Evolutionary conservation across 371 early-diverging fungal genomes (phyloP), one percentile per base, ranked within the genome.

Genomic region (Syncephalis plumigaleata): DNA sequence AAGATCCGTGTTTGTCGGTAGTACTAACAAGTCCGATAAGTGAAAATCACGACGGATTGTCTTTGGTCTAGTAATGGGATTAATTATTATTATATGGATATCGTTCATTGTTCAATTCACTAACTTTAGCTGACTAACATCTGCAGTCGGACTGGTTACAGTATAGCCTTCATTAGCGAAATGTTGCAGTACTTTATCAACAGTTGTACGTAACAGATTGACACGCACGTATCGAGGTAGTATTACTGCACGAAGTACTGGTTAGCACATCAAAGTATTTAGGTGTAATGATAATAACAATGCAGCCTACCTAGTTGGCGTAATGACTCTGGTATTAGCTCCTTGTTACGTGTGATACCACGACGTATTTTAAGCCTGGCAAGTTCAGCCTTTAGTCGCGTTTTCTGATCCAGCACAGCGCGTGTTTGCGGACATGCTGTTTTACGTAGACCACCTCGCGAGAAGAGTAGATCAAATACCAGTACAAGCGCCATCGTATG

Each of bases 381-480:
- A 48, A 91, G 65, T 57, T 84, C 87, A 2, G 79, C 75, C 23
- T 71, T 69, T 40, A 93, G 70, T 42, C 77, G 55, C 9, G 70
- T 61, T 50, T 78, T 70, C 55, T 87, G 83, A 31, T 67, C 66
- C 46, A 70, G 56, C 2, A 91, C 70, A 46, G 71, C 66, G 47
- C 67, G 63, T 42, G 84, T 83, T 22, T 77, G 68, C 18, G 68
- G 70, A 2, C 71, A 71, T 39, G 71, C 66, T 13, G 74, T 70
- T 2, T 73, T 73, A 21, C 75, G 71, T 22, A 81, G 68, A 17
- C 90, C 80, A 44, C 82, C 69, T 31, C 66, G 71, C 16, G 82
- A 77, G 56, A 91, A 79, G 24, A 91, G 56, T 23, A 90, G 61
- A 58, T 92, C 95, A 55, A 90, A 85, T 16, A 80, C 66, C 24